Conservation (phyloP, 2,329 filamentous ascomycete species). For the Gyromitra esculenta region DNA sequence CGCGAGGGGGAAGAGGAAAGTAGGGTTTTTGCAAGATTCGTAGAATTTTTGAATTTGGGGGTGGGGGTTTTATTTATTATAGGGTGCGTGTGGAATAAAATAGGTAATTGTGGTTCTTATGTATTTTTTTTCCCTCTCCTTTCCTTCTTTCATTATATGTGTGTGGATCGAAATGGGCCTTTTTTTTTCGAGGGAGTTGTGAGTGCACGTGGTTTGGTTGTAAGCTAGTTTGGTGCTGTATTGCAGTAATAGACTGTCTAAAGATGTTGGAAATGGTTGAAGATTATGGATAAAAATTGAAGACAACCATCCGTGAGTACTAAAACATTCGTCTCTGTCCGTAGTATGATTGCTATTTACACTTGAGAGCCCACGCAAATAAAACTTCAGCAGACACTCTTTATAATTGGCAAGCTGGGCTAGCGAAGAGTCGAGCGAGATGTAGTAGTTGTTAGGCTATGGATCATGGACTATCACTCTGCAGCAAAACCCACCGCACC, state of each 20-base stretch:
- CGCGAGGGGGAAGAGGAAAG: conserved; percentile 49
- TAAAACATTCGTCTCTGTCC: too few species aligned
- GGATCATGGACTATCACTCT: neutral
- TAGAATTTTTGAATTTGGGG: neutral
- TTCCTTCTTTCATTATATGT: neutral
- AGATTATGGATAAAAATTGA: neutral
- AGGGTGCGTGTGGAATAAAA: neutral
- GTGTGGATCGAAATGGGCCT: neutral
- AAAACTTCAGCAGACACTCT: too few species aligned
- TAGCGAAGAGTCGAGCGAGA: neutral
- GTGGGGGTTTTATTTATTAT: neutral
- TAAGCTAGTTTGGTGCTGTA: conserved; percentile 12
- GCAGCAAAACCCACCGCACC: neutral
- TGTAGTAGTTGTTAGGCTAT: neutral
- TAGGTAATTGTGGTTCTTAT: conserved; percentile 28
- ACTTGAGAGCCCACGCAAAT: too few species aligned
- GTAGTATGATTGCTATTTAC: neutral
- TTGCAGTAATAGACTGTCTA: conserved; percentile 12
- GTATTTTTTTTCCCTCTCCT: neutral
- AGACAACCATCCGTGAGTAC: too few species aligned
- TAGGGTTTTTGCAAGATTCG: conserved; percentile 46
- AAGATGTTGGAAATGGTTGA: neutral
- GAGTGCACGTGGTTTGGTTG: neutral
- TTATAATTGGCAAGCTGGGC: too few species aligned
- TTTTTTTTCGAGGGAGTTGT: neutral